phyloP scores from a whole-genome alignment of 306 rosid species.

The Lathyrus aphaca region DNA sequence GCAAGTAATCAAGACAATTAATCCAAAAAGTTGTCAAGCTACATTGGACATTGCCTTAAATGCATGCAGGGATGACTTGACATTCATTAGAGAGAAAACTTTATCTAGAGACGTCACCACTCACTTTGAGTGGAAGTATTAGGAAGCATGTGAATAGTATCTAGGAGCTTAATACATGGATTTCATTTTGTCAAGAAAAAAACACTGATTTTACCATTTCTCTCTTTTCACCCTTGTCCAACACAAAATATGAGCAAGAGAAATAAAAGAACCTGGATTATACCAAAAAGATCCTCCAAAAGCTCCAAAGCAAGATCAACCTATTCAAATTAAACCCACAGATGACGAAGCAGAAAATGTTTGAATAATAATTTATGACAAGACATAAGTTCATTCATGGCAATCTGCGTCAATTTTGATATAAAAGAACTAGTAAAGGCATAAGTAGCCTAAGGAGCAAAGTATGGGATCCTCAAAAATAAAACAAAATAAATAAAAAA shows the following conservation, averaged over 20 bases:
- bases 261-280: slow-evolving; percentile 63
- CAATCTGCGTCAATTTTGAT: background rate
- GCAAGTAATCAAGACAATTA: background rate
- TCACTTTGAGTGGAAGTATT: background rate
- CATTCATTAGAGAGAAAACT: background rate
- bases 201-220: slow-evolving; percentile 5
- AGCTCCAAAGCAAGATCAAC: slow-evolving; percentile 91
- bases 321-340: slow-evolving; percentile 47
- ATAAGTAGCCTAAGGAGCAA: background rate
- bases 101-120: background rate
- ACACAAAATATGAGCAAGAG: slow-evolving; percentile 19
- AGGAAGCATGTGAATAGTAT: slow-evolving; percentile 1
- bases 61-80: background rate
- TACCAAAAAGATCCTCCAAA: slow-evolving; percentile 90
- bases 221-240: background rate
- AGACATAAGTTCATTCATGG: slow-evolving; percentile 8
- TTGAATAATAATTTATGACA: slow-evolving; percentile 9
- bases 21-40: slow-evolving; percentile 5
- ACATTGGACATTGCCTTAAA: background rate
- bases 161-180: background rate
- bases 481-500: background rate
- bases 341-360: slow-evolving; percentile 39
- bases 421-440: slow-evolving; percentile 19
- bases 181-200: background rate
- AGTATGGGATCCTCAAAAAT: too few relatives aligned